Percentiles rank a stretch among this genome's conserved stretches.
Evolutionary conservation across 352 stramenopile genomes (phyloP).

Genomic region (Globisporangium apiculatum): DNA sequence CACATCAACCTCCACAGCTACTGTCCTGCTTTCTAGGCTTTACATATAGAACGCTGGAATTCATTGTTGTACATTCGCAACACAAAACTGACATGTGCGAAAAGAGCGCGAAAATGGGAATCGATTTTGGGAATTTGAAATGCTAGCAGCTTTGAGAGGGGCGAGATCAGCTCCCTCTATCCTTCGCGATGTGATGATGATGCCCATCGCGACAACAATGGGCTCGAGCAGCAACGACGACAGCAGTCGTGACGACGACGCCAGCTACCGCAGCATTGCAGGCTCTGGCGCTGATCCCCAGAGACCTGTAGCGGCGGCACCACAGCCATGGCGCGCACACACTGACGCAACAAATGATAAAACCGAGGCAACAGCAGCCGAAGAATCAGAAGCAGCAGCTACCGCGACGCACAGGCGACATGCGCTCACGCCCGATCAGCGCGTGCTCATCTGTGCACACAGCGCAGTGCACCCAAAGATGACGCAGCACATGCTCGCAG

Average conservation of each 20-base stretch:
- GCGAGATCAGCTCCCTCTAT: too few species aligned
- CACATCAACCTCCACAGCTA: too few species aligned
- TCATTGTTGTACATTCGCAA: not conserved
- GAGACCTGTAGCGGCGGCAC: too few species aligned
- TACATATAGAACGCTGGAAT: not conserved
- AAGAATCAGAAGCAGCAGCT: not conserved
- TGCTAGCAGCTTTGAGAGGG: not conserved
- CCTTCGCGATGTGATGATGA: too few species aligned
- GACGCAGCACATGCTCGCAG: slow-evolving; percentile 64
- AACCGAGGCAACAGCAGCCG: not conserved
- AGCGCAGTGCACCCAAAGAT: slow-evolving; percentile 59
- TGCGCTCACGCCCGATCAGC: slow-evolving; percentile 81
- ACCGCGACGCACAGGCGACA: not conserved
- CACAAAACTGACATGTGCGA: not conserved
- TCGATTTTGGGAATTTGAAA: not conserved
- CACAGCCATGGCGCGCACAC: too few species aligned
- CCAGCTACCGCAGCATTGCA: too few species aligned
- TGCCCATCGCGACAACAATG: too few species aligned
- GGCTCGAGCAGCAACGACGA: too few species aligned
- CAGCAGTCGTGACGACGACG: too few species aligned
- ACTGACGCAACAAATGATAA: not conserved
- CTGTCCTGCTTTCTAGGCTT: not conserved
- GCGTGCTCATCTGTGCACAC: slow-evolving; percentile 71
- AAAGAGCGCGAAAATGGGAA: not conserved
- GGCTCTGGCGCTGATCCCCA: too few species aligned